Conservation (phyloP, 78 protist species). For the Thecamonas trahens region DNA sequence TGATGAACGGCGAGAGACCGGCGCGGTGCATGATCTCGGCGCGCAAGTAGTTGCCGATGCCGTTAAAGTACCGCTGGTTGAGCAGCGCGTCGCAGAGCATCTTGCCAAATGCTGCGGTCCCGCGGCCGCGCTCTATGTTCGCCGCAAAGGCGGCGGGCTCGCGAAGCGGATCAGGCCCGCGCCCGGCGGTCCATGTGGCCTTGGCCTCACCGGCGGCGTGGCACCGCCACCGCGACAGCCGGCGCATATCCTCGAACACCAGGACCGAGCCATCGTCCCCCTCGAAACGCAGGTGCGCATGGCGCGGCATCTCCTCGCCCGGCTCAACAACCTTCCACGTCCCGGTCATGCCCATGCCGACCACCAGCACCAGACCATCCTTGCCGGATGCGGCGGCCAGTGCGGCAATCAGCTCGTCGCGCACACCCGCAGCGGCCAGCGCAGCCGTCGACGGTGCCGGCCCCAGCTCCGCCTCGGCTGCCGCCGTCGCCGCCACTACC, state of each 20-base stretch:
- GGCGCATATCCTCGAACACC: neutral
- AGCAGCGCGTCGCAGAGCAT: conserved; percentile 1
- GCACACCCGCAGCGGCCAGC: neutral
- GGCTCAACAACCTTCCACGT: neutral
- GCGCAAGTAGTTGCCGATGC: conserved; percentile 1
- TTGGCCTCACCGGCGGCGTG: neutral
- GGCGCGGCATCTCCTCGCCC: neutral
- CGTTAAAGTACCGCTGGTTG: conserved; percentile 4
- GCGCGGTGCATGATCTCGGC: conserved; percentile 2
- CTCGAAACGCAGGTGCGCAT: neutral
- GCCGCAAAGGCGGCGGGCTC: neutral
- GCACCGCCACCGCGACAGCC: neutral
- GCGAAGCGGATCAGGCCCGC: neutral
- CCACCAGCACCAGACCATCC: neutral
- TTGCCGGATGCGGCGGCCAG: neutral
- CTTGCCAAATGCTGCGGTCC: neutral
- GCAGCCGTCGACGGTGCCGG: neutral
- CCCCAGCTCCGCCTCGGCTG: too few relatives aligned
- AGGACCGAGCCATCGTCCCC: neutral
- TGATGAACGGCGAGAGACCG: neutral
- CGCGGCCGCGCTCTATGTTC: neutral
- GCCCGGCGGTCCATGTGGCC: neutral
- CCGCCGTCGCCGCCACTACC: too few relatives aligned
- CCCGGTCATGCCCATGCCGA: neutral
- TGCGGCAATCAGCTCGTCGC: neutral